Base-by-base conservation (phyloP, 2,329 filamentous ascomycete genomes). In the Paecilomyces variotii region DNA sequence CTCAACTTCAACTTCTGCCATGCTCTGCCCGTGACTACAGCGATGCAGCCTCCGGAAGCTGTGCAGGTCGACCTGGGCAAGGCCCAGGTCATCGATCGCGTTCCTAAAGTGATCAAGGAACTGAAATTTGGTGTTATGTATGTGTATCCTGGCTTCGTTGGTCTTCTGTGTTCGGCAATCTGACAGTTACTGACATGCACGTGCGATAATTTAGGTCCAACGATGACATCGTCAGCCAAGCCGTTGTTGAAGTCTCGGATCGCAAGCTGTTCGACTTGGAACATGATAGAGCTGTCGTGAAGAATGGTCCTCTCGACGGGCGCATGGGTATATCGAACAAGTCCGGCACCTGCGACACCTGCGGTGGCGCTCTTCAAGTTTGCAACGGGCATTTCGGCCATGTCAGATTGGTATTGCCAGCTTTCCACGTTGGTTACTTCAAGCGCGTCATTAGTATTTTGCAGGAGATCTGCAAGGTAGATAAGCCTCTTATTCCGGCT, bases 371-470 rank as follows among this genome's bases (percentile, higher is more conserved):
- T 14, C 80, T 97, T 30, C 84, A 91, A 67, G 86, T 88, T 64
- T 99, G 94, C 74, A 94, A 91, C 66, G 94, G 94, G 11, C 94
- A 99, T 74, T 99, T 97, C 70, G 94, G 94, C 53, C 88, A 97
- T 75, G 89, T 99, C 67, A 87, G 90, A 68, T 84, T 99, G 12
- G 90, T 93, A 1, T 80, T 99, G 56, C 94, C 94, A 3, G 91
- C 89, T 51, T 97, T 97, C 70, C 94, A 99, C 71, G 91, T 97
- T 64, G 94, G 94, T 39, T 99, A 97, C 72, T 84, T 99, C 67
- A 94, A 91, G 72, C 91, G 95, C 72, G 91, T 94, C 63, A 93
- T 96, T 70, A 87, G 87, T 52, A 92, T 96, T 58, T 81, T 99
- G 26, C 92, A 97, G 72, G 89, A 94, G 69, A 95, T 99, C 64